Percentiles rank a stretch among this genome's conserved stretches.
Evolutionary conservation across 192 early-diverging fungal genomes (phyloP).

Genomic region (Lobosporangium transversale): DNA sequence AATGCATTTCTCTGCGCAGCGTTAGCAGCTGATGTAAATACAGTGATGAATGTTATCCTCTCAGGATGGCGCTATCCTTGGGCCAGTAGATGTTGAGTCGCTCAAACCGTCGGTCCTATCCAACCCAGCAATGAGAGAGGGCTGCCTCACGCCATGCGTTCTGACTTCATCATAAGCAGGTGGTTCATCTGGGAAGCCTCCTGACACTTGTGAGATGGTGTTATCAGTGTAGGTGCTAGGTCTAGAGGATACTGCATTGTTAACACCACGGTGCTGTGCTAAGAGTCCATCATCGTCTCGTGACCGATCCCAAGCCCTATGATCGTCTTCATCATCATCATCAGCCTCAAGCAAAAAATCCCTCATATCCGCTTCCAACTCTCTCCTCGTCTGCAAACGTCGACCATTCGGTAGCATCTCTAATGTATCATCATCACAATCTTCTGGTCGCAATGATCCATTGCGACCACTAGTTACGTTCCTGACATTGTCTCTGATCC

Average conservation of each 20-base stretch:
- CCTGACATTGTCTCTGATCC: slow-evolving; percentile 46
- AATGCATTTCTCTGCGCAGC: too few species aligned
- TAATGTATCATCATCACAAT: slow-evolving; percentile 35
- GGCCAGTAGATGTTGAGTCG: neutral
- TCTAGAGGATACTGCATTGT: slow-evolving; percentile 8
- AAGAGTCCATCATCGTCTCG: slow-evolving; percentile 47
- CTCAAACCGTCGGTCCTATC: neutral
- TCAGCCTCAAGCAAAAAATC: slow-evolving; percentile 46
- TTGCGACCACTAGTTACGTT: slow-evolving; percentile 19
- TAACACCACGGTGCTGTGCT: slow-evolving; percentile 15
- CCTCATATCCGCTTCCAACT: slow-evolving; percentile 50
- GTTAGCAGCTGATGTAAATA: too few species aligned
- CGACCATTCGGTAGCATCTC: slow-evolving; percentile 53
- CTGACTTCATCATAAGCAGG: slow-evolving; percentile 44
- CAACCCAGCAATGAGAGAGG: slow-evolving; percentile 28
- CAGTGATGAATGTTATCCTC: too few species aligned
- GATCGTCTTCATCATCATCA: slow-evolving; percentile 39
- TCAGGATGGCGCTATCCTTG: neutral
- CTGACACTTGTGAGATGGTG: neutral
- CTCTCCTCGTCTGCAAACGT: slow-evolving; percentile 35
- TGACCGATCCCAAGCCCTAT: slow-evolving; percentile 4
- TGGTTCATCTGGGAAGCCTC: slow-evolving; percentile 40
- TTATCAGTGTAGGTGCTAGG: neutral
- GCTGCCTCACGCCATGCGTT: slow-evolving; percentile 9
- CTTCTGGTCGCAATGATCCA: slow-evolving; percentile 13